Percentiles rank a stretch among this genome's conserved stretches.
phyloP scores from a whole-genome alignment of 768 basidiomycete species.

The Fistulinella prunicolor region DNA sequence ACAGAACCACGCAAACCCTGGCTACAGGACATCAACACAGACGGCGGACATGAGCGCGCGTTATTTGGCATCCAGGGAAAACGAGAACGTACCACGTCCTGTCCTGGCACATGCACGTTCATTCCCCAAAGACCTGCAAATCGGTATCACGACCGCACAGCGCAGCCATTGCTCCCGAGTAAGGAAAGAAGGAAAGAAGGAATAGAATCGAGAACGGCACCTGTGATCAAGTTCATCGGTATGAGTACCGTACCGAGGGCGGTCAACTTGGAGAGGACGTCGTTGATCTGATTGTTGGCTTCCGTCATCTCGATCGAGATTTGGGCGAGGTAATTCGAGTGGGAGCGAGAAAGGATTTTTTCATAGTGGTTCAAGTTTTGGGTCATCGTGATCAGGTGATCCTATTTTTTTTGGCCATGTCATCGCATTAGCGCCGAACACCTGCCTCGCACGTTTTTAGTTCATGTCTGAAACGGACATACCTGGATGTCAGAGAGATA shows the following conservation, averaged over 20 bases:
- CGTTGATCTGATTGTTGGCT: slow-evolving; percentile 99
- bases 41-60: too few species aligned
- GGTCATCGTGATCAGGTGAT: slow-evolving; percentile 99
- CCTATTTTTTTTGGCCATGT: too few species aligned
- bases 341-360: slow-evolving; percentile 97
- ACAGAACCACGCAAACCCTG: slow-evolving; percentile 79
- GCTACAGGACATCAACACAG: background rate
- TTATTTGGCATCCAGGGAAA: background rate
- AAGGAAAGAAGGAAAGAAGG: too few species aligned
- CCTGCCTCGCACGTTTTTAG: too few species aligned
- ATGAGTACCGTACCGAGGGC: slow-evolving; percentile 97
- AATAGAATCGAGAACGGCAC: slow-evolving; percentile 38
- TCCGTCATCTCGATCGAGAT: slow-evolving; percentile 99
- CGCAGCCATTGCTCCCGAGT: too few species aligned
- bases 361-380: slow-evolving; percentile 99
- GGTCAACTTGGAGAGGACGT: slow-evolving; percentile 94
- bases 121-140: slow-evolving; percentile 86
- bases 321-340: slow-evolving; percentile 98
- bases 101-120: slow-evolving; percentile 96
- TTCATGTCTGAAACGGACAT: background rate
- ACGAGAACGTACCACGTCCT: slow-evolving; percentile 48
- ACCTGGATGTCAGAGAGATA: slow-evolving; percentile 95
- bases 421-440: too few species aligned
- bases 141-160: too few species aligned
- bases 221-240: slow-evolving; percentile 96